Percentiles rank a stretch among this genome's conserved stretches.
Evolutionary conservation across 2,329 filamentous ascomycete species (phyloP).

Genomic region (Trichoderma sp.): DNA sequence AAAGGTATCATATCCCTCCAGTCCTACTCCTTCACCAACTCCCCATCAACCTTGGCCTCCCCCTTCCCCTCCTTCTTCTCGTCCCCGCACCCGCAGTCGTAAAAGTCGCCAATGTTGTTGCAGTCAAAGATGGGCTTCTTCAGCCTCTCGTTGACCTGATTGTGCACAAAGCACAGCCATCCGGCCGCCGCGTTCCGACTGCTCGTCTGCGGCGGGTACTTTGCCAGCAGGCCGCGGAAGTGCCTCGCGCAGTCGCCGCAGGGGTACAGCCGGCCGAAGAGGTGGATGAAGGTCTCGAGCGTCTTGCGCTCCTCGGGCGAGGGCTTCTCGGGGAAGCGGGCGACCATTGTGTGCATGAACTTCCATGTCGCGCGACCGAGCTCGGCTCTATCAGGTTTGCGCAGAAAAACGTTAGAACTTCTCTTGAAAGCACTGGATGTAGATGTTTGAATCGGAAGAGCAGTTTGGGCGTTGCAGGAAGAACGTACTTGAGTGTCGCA

Average conservation of each 20-base stretch:
- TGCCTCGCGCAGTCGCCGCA: conserved; percentile 70
- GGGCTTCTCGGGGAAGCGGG: conserved; percentile 67
- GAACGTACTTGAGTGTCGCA: conserved; percentile 71
- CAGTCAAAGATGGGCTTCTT: conserved; percentile 67
- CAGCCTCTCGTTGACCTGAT: conserved; percentile 66
- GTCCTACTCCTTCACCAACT: conserved; percentile 29
- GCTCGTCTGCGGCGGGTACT: conserved; percentile 67
- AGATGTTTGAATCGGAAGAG: too few species aligned
- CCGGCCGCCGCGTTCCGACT: conserved; percentile 65
- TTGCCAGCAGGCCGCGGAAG: conserved; percentile 63
- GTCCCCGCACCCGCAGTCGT: conserved; percentile 72
- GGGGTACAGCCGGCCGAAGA: conserved; percentile 70
- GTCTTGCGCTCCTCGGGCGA: conserved; percentile 63
- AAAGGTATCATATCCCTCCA: not conserved
- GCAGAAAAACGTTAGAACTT: not conserved
- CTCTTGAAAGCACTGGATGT: not conserved
- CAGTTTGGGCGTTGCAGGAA: not conserved
- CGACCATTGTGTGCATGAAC: conserved; percentile 71
- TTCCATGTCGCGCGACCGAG: conserved; percentile 71
- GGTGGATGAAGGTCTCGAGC: conserved; percentile 65
- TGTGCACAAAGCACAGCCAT: conserved; percentile 70
- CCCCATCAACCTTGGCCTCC: conserved; percentile 36
- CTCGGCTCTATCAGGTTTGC: conserved; percentile 52
- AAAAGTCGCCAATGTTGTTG: conserved; percentile 68
- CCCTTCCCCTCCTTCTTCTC: conserved; percentile 54